Evolutionary conservation across 2,329 filamentous ascomycete genomes (phyloP).

Genomic region (Grosmannia clavigera): DNA sequence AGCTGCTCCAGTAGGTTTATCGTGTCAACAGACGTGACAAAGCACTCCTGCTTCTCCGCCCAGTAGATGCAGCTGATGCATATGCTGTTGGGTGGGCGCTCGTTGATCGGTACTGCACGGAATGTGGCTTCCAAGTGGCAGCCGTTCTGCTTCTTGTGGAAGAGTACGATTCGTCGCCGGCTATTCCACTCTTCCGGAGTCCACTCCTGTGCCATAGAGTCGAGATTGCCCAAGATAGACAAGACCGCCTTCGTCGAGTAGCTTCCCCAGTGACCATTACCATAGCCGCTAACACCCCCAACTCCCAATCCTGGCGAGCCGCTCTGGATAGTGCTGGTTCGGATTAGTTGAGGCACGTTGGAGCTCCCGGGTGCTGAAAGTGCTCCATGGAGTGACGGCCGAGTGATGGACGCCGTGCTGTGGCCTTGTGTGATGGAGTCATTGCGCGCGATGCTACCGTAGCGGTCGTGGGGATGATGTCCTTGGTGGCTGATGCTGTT

Average conservation of each 20-base stretch:
- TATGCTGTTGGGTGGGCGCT: conserved; percentile 71
- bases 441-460: conserved; percentile 18
- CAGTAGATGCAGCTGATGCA: conserved; percentile 98
- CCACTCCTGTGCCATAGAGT: conserved; percentile 76
- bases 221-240: conserved; percentile 75
- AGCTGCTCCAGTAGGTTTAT: conserved; percentile 90
- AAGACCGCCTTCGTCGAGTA: conserved; percentile 76
- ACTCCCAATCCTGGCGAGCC: conserved; percentile 13
- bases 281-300: conserved; percentile 25
- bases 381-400: conserved; percentile 35
- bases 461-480: conserved; percentile 11
- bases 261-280: conserved; percentile 67
- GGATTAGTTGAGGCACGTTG: conserved; percentile 34
- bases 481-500: conserved; percentile 13
- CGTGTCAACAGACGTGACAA: conserved; percentile 91
- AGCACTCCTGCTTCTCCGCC: conserved; percentile 83
- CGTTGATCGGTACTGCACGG: conserved; percentile 63
- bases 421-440: conserved; percentile 27
- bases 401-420: conserved; percentile 30
- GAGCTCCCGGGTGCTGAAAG: conserved; percentile 30
- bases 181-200: conserved; percentile 66
- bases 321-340: conserved; percentile 41
- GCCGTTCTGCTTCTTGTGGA: conserved; percentile 69
- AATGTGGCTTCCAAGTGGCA: conserved; percentile 75
- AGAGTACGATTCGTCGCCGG: conserved; percentile 76